These are phyloP conservation scores for Epichloe sp. DNA, from an alignment of 2,329 filamentous ascomycete species.

Conservation along the genomic window DNA sequence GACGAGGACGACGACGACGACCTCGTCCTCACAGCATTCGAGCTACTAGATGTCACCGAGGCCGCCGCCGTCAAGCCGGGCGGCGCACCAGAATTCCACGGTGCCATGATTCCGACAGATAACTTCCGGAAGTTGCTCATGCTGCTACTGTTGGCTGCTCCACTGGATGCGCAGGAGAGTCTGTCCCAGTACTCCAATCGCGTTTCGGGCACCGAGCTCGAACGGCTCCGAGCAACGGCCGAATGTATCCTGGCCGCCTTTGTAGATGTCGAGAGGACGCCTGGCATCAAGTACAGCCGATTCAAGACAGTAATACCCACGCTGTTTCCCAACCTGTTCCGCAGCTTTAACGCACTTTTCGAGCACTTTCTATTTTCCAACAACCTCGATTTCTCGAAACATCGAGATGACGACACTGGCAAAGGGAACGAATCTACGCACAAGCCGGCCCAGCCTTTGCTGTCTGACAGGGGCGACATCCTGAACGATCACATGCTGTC, in stretches of 20 bases:
- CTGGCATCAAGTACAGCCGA: constrained; percentile 47
- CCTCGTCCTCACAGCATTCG: constrained; percentile 54
- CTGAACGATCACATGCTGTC: constrained; percentile 50
- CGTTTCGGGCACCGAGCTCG: constrained; percentile 41
- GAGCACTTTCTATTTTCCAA: constrained; percentile 66
- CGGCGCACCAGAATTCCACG: constrained; percentile 36
- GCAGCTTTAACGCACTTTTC: constrained; percentile 54
- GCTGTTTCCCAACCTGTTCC: constrained; percentile 53
- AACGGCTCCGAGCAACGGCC: constrained; percentile 46
- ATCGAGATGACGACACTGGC: constrained; percentile 16
- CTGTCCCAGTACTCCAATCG: constrained; percentile 47
- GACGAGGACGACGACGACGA: constrained; percentile 41
- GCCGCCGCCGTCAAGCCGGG: constrained; percentile 46
- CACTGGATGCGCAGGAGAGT: constrained; percentile 50
- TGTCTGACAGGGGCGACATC: constrained; percentile 44
- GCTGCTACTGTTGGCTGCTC: constrained; percentile 54
- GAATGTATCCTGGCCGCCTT: constrained; percentile 55
- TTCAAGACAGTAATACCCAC: constrained; percentile 48
- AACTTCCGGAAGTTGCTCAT: constrained; percentile 60
- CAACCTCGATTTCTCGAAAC: constrained; percentile 52
- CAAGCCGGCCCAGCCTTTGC: constrained; percentile 32
- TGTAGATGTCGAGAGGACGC: constrained; percentile 48
- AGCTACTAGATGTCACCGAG: constrained; percentile 51
- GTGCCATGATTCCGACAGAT: constrained; percentile 60
- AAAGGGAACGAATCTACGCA: neutral